These are phyloP conservation scores for Dionaea muscipula DNA, from an alignment of 179 eudicot genomes.

Conservation along the genomic window DNA sequence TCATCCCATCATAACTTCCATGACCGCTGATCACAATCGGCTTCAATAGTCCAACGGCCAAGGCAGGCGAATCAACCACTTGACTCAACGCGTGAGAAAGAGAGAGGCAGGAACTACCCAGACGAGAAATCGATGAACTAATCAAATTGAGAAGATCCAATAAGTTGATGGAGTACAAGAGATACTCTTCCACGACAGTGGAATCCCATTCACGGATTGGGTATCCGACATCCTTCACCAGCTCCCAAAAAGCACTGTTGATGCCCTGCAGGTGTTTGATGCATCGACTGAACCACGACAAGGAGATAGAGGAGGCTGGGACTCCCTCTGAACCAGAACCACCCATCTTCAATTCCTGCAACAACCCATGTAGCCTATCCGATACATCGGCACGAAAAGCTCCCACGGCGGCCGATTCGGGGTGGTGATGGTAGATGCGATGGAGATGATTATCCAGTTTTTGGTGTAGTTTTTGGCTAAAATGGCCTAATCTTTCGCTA, in stretches of 20 bases:
- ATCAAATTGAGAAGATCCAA: slow-evolving; percentile 38
- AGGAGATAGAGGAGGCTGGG: too few species aligned
- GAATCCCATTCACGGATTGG: slow-evolving; percentile 42
- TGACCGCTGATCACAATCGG: slow-evolving; percentile 8
- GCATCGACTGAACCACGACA: slow-evolving; percentile 22
- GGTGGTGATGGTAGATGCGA: background rate
- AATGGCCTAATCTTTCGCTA: slow-evolving; percentile 20
- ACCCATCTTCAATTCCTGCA: slow-evolving; percentile 9
- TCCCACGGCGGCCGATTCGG: slow-evolving; percentile 21
- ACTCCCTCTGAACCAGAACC: background rate
- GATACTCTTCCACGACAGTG: slow-evolving; percentile 30
- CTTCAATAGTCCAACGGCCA: slow-evolving; percentile 14
- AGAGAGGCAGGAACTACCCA: slow-evolving; percentile 29
- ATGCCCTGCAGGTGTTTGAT: slow-evolving; percentile 23
- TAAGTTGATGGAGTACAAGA: slow-evolving; percentile 30
- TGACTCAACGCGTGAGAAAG: slow-evolving; percentile 31
- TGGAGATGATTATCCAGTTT: slow-evolving; percentile 30
- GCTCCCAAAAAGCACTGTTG: slow-evolving; percentile 46
- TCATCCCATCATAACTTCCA: slow-evolving; percentile 6
- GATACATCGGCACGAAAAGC: slow-evolving; percentile 31
- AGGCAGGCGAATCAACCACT: slow-evolving; percentile 8
- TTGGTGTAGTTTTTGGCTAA: slow-evolving; percentile 12
- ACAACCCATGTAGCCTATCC: slow-evolving; percentile 13
- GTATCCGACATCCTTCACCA: slow-evolving; percentile 39
- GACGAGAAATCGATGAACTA: slow-evolving; percentile 31